phyloP scores from a whole-genome alignment of 192 early-diverging fungal genomes.

The Globomyces pollinis-pini region DNA sequence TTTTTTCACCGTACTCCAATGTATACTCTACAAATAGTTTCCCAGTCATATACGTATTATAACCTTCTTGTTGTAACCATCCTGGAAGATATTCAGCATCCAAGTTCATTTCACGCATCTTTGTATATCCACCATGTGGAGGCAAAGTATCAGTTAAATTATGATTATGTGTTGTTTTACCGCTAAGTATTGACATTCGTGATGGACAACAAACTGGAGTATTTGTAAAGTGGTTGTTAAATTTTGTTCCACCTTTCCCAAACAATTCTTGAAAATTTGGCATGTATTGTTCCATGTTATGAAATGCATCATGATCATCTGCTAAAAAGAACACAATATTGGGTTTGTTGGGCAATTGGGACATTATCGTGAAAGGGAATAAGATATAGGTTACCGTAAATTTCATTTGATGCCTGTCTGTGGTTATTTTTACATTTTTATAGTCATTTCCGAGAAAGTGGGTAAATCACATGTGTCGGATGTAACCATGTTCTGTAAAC shows the following conservation, averaged over 20 bases:
- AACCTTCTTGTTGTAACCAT: conserved; percentile 49
- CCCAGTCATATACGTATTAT: conserved; percentile 60
- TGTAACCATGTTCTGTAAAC: no score
- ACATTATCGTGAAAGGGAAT: no score
- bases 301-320: conserved; percentile 54
- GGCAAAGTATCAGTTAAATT: conserved; percentile 22
- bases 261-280: conserved; percentile 55
- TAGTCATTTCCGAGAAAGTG: no score
- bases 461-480: no score
- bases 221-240: conserved; percentile 54
- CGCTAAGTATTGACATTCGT: conserved; percentile 47
- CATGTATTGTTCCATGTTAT: conserved; percentile 53
- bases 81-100: conserved; percentile 41
- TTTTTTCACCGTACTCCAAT: conserved; percentile 9
- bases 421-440: no score
- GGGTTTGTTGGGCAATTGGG: conserved; percentile 37
- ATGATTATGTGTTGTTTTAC: conserved; percentile 61
- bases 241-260: conserved; percentile 48
- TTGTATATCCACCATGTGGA: not conserved
- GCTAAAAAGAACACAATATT: conserved; percentile 61
- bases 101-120: conserved; percentile 12
- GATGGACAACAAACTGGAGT: conserved; percentile 59
- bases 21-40: conserved; percentile 42
- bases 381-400: no score
- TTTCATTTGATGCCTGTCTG: no score